A percentile compares a stretch with the other conserved stretches of the same genome.
These are phyloP conservation scores for Collybia sordida DNA, from an alignment of 768 basidiomycete genomes.

Conservation along the genomic window DNA sequence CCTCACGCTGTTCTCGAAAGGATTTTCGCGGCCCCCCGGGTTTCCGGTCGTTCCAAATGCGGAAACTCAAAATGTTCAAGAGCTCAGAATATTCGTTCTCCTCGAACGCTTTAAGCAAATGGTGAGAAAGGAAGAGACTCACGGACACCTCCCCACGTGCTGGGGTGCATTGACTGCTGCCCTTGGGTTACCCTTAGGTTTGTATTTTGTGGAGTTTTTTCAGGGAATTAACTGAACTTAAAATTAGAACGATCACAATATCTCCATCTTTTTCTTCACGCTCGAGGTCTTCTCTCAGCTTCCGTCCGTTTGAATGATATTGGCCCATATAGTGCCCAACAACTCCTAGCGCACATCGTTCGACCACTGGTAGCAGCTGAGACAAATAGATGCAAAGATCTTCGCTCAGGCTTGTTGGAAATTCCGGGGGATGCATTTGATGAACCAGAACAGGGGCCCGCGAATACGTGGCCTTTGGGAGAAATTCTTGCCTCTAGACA, in stretches of 20 bases:
- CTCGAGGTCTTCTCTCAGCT: conserved; percentile 85
- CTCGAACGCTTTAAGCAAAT: conserved; percentile 69
- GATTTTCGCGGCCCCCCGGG: conserved; percentile 61
- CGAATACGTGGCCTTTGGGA: conserved; percentile 94
- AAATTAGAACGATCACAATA: conserved; percentile 75
- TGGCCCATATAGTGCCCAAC: conserved; percentile 92
- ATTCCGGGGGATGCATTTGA: conserved; percentile 31
- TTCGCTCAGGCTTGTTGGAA: conserved; percentile 48
- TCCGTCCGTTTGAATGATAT: conserved; percentile 89
- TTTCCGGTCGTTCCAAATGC: conserved; percentile 20
- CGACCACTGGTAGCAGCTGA: conserved; percentile 65
- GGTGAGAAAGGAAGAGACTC: conserved; percentile 61
- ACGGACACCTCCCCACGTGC: conserved; percentile 87
- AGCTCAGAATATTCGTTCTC: conserved; percentile 33
- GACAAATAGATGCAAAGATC: conserved; percentile 37
- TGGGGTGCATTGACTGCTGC: conserved; percentile 87
- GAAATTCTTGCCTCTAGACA: conserved; percentile 90
- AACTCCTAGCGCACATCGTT: conserved; percentile 74
- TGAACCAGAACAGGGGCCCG: conserved; percentile 55
- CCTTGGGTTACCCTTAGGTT: conserved; percentile 73
- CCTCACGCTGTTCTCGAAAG: conserved; percentile 83
- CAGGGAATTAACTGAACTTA: neutral
- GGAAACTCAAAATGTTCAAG: conserved; percentile 19
- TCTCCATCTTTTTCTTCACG: conserved; percentile 92
- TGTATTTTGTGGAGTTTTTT: conserved; percentile 5